Percentiles rank a stretch among this genome's conserved stretches.
phyloP scores from a whole-genome alignment of 2,329 filamentous ascomycete genomes.

The Penicillium italicum region DNA sequence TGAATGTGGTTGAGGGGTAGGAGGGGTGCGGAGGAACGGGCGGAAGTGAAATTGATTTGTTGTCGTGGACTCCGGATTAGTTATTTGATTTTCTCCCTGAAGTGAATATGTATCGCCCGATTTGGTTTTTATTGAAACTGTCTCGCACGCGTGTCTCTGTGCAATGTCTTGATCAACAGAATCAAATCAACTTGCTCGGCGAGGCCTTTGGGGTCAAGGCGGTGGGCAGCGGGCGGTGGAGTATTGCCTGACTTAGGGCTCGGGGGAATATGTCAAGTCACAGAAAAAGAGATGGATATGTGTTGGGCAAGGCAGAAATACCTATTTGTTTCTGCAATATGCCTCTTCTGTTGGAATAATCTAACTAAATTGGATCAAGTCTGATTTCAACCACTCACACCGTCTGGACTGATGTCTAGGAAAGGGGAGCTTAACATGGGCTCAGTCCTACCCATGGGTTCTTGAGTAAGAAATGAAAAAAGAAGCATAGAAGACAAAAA shows the following conservation, averaged over 20 bases:
- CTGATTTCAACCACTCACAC: background rate
- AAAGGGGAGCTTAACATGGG: background rate
- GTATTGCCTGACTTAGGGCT: slow-evolving; percentile 6
- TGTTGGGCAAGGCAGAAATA: background rate
- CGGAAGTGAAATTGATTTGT: background rate
- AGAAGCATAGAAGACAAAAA: background rate
- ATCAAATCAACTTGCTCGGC: slow-evolving; percentile 1
- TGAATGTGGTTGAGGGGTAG: slow-evolving; percentile 10
- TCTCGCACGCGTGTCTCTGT: background rate
- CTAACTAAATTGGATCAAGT: background rate
- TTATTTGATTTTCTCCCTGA: background rate
- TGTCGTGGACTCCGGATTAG: background rate
- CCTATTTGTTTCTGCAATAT: background rate
- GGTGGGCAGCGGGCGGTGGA: background rate
- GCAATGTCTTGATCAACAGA: slow-evolving; percentile 2
- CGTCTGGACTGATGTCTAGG: background rate
- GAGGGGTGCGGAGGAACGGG: slow-evolving; percentile 10
- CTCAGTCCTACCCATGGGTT: background rate
- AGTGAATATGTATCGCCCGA: background rate
- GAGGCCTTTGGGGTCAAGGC: slow-evolving; percentile 1
- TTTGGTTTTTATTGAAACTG: background rate
- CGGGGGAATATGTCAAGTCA: background rate
- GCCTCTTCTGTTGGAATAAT: background rate
- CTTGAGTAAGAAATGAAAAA: background rate
- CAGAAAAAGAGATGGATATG: background rate